Evolutionary conservation across 495 filamentous ascomycete species (phyloP).

Genomic region (Poronia punctata): DNA sequence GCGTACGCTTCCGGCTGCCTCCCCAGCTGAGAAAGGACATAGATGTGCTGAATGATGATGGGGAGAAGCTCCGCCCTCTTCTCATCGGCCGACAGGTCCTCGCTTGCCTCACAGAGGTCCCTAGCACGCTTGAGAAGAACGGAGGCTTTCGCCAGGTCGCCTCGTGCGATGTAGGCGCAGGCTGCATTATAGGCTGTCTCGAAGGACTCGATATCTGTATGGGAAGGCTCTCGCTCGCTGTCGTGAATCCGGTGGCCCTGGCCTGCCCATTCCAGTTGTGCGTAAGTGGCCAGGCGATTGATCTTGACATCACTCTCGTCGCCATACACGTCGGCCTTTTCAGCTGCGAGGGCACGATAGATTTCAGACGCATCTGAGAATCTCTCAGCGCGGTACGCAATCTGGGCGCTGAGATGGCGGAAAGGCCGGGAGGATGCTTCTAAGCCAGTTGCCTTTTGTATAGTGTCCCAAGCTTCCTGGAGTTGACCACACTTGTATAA

Average conservation of each 20-base stretch:
- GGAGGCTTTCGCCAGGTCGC: constrained; percentile 66
- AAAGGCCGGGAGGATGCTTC: constrained; percentile 48
- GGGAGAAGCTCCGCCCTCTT: constrained; percentile 76
- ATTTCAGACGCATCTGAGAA: constrained; percentile 65
- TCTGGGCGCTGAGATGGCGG: constrained; percentile 82
- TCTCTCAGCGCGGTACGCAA: constrained; percentile 76
- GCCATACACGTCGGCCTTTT: constrained; percentile 41
- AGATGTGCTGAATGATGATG: constrained; percentile 81
- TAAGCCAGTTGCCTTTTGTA: constrained; percentile 30
- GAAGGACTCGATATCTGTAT: constrained; percentile 82
- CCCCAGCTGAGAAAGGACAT: constrained; percentile 64
- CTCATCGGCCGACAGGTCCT: constrained; percentile 78
- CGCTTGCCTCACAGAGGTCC: constrained; percentile 77
- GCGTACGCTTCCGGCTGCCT: constrained; percentile 66
- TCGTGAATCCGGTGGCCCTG: constrained; percentile 32
- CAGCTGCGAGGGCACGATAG: constrained; percentile 56
- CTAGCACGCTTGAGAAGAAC: constrained; percentile 76
- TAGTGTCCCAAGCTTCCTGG: constrained; percentile 60
- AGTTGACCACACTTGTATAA: constrained; percentile 79
- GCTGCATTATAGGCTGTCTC: constrained; percentile 92
- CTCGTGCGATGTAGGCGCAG: constrained; percentile 74
- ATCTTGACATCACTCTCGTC: constrained; percentile 85
- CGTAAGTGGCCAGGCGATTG: constrained; percentile 71
- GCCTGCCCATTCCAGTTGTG: constrained; percentile 82
- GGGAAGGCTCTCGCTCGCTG: constrained; percentile 44